Conservation (phyloP, 2,329 filamentous ascomycete genomes). For the Pseudocercospora crystallina region DNA sequence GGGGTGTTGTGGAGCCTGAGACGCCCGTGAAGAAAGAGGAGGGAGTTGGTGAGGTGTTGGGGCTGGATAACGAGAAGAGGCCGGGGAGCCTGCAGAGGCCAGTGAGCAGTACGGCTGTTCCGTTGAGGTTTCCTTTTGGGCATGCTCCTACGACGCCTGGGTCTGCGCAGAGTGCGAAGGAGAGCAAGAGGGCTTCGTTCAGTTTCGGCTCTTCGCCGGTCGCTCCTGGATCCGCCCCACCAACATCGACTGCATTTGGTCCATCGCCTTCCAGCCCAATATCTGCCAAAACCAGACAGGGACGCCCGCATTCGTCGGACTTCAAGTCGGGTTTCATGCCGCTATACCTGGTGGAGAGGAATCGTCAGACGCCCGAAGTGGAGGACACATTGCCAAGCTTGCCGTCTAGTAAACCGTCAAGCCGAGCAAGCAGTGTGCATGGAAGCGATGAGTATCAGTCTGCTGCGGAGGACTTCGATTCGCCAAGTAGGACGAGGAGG, state of each 20-base stretch:
- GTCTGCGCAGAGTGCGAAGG: constrained; percentile 16
- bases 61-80: background rate
- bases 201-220: constrained; percentile 30
- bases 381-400: constrained; percentile 53
- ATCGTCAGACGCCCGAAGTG: constrained; percentile 47
- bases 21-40: background rate
- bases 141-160: constrained; percentile 31
- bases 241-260: constrained; percentile 1
- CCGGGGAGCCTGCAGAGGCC: constrained; percentile 13
- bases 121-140: constrained; percentile 35
- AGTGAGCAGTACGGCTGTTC: constrained; percentile 36
- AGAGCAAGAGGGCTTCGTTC: constrained; percentile 22
- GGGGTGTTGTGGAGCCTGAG: background rate
- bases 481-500: constrained; percentile 13
- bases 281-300: constrained; percentile 22
- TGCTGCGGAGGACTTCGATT: constrained; percentile 39
- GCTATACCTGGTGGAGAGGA: constrained; percentile 75
- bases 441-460: constrained; percentile 45
- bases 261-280: constrained; percentile 22
- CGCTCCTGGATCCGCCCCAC: constrained; percentile 6
- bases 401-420: constrained; percentile 47
- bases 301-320: constrained; percentile 50
- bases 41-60: too few species aligned
- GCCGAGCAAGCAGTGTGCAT: constrained; percentile 39
- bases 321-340: constrained; percentile 57